Conservation (phyloP, 768 basidiomycete genomes). For the Chalciporus piperatus region DNA sequence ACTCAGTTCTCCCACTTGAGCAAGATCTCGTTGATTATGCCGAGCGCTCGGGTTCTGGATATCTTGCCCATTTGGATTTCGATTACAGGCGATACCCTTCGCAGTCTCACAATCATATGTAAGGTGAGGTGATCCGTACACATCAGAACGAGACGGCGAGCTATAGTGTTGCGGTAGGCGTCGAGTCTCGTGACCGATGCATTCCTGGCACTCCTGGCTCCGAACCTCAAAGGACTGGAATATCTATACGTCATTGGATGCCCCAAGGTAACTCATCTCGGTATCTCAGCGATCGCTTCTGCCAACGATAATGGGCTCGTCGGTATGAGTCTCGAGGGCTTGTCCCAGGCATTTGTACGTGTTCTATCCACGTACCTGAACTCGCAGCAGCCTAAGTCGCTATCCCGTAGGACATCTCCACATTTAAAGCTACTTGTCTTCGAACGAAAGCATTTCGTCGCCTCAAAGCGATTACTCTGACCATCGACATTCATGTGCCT, state of each 20-base stretch:
- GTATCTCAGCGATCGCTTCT: conserved; percentile 51
- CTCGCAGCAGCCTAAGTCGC: not conserved
- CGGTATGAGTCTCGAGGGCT: conserved; percentile 57
- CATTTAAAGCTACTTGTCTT: conserved; percentile 41
- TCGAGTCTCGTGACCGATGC: conserved; percentile 59
- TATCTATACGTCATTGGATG: conserved; percentile 66
- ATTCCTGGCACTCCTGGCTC: conserved; percentile 48
- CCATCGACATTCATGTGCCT: conserved; percentile 38
- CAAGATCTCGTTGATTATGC: conserved; percentile 73
- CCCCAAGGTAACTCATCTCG: conserved; percentile 60
- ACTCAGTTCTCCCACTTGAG: conserved; percentile 47
- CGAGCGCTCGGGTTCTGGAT: conserved; percentile 51
- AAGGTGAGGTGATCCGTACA: conserved; percentile 42
- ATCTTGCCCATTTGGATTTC: conserved; percentile 52
- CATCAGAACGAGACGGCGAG: not conserved
- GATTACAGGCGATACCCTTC: conserved; percentile 44
- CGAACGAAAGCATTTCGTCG: conserved; percentile 36
- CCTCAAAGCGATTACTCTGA: conserved; percentile 58
- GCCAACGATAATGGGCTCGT: conserved; percentile 45
- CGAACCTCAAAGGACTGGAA: conserved; percentile 48
- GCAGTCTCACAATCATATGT: conserved; percentile 64
- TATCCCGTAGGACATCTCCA: conserved; percentile 47
- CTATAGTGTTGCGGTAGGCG: conserved; percentile 36
- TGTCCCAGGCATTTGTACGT: conserved; percentile 61
- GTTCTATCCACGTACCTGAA: not conserved